phyloP scores from a whole-genome alignment of 768 basidiomycete genomes.

The Coprinopsis marcescibilis region DNA sequence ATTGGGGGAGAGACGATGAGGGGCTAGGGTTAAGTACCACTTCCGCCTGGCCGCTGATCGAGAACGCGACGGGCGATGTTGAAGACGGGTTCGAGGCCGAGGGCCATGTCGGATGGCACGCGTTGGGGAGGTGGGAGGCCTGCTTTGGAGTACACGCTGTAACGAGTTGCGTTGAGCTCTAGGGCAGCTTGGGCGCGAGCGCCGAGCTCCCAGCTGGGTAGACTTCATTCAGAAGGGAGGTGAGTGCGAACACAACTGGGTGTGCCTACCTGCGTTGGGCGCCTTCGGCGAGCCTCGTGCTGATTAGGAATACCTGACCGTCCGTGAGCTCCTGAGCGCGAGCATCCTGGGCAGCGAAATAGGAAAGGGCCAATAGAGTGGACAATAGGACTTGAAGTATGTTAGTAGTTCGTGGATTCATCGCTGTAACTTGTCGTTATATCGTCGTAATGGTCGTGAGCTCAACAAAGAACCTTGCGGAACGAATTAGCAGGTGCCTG shows the following conservation, averaged over 20 bases:
- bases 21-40: background rate
- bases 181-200: constrained; percentile 47
- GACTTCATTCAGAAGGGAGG: background rate
- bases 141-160: constrained; percentile 37
- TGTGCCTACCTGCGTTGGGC: constrained; percentile 31
- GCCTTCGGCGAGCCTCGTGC: constrained; percentile 29
- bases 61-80: constrained; percentile 48
- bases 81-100: constrained; percentile 48
- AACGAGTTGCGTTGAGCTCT: constrained; percentile 37
- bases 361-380: no score
- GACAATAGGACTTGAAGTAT: no score
- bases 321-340: constrained; percentile 27
- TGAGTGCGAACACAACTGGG: background rate
- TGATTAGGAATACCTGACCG: constrained; percentile 27
- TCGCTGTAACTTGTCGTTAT: no score
- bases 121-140: constrained; percentile 32
- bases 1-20: no score
- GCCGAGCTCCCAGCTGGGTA: constrained; percentile 49
- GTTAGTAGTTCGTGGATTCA: no score
- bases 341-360: no score
- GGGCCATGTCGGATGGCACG: constrained; percentile 25
- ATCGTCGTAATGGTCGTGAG: no score
- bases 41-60: constrained; percentile 26
- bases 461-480: no score
- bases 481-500: no score